Percentiles rank a stretch among this genome's conserved stretches.
Conservation (phyloP, 257 asterid genomes). For the Phtheirospermum japonicum region DNA sequence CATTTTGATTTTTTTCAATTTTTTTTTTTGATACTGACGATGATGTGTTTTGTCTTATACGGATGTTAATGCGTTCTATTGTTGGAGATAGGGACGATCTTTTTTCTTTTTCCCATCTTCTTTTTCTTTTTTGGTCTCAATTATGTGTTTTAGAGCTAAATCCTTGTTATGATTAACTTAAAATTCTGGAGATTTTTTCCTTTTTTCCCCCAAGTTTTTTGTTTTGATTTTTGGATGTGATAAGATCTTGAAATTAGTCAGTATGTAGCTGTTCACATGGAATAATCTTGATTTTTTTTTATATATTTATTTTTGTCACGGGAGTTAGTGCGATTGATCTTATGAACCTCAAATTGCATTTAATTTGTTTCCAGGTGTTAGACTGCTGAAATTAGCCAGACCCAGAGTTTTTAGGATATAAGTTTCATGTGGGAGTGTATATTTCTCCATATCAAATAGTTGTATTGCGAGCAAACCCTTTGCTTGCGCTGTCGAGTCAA, state of each 20-base stretch:
- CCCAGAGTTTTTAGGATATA: not conserved
- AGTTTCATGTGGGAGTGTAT: conserved; percentile 23
- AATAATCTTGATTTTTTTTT: too few species aligned
- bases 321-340: conserved; percentile 18
- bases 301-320: too few species aligned
- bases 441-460: conserved; percentile 22
- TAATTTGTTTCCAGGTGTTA: conserved; percentile 33
- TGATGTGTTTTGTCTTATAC: too few species aligned
- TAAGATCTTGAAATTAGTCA: conserved; percentile 29
- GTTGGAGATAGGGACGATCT: conserved; percentile 1
- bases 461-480: conserved; percentile 28
- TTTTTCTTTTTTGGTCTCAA: not conserved
- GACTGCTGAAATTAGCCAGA: conserved; percentile 19
- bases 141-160: conserved; percentile 18
- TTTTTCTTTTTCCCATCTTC: not conserved
- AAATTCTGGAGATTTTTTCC: conserved; percentile 23
- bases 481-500: conserved; percentile 37
- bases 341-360: conserved; percentile 18
- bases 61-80: conserved; percentile 15
- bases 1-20: not conserved
- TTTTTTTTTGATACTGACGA: conserved; percentile 7
- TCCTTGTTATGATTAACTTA: conserved; percentile 13
- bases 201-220: not conserved
- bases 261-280: conserved; percentile 16
- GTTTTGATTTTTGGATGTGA: conserved; percentile 14